Percentiles rank a stretch among this genome's conserved stretches.
Conservation (phyloP, 164 flowering plant genomes). For the Cinnamomum micranthum region DNA sequence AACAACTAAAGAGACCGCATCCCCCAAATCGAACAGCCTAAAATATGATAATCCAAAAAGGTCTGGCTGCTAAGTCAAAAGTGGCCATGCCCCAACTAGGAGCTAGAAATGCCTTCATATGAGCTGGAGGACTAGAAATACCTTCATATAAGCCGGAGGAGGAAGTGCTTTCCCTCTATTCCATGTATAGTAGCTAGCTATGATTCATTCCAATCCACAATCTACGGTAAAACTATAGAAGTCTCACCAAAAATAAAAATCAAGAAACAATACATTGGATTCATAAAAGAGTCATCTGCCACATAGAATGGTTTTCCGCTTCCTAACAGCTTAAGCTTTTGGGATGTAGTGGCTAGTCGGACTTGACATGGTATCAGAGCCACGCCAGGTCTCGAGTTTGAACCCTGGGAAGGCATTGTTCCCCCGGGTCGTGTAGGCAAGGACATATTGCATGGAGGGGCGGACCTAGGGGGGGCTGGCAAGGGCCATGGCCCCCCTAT, state of each 20-base stretch:
- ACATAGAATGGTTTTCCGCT: too few relatives aligned
- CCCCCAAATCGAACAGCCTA: background rate
- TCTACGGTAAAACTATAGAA: background rate
- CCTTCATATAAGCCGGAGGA: background rate
- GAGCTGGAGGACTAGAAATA: too few relatives aligned
- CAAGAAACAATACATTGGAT: background rate
- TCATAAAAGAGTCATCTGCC: background rate
- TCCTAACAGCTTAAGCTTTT: too few relatives aligned
- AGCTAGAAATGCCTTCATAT: background rate
- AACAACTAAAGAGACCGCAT: too few relatives aligned
- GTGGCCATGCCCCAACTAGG: background rate
- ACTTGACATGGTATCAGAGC: too few relatives aligned
- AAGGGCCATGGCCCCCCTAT: too few relatives aligned
- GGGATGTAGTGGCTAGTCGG: too few relatives aligned
- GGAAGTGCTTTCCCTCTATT: background rate
- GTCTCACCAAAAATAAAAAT: background rate
- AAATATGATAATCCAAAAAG: background rate
- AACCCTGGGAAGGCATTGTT: too few relatives aligned
- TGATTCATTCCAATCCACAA: background rate
- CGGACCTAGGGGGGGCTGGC: too few relatives aligned
- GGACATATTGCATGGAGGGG: too few relatives aligned
- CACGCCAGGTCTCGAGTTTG: too few relatives aligned
- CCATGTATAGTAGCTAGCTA: background rate
- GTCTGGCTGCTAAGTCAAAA: background rate
- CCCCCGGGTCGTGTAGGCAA: too few relatives aligned